Base-by-base conservation (phyloP, 768 basidiomycete genomes). In the Hericium rajendrae region DNA sequence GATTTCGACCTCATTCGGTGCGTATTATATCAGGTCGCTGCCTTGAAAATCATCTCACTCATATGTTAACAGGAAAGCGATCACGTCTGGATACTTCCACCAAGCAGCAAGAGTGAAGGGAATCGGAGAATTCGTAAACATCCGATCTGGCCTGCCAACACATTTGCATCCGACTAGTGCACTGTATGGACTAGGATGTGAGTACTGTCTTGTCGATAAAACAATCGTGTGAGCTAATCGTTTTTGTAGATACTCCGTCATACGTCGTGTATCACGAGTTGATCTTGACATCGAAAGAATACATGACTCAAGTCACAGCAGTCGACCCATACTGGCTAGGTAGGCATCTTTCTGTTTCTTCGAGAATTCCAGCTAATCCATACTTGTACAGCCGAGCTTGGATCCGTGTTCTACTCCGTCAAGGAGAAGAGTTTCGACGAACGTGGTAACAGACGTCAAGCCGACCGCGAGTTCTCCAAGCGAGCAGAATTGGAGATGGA, bases 251-350 rank as follows among this genome's bases (percentile, higher is more conserved):
- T 71, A 95, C 94, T 20, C 95, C 95, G 6, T 88, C 94, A 43
- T 97, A 98, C 70, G 90, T 97, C 51, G 83, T 99, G 38, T 99
- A 98, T 69, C 97, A 99, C 68, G 95, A 97, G 67, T 78, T 95
- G 56, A 94, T 97, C 60, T 74, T 95, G 64, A 95, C 94, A 11
- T 94, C 94, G 37, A 95, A 94, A 67, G 87, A 91, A 71, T 99
- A 99, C 73, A 97, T 97, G 94, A 95, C 94, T 16, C 93, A 94
- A 70, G 97, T 99, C n/a, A 97, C 97, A 2, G 85, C 95, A 0
- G 89, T 98, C 60, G 94, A 98, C 67, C 86, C 97, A 3, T 94
- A 94, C 71, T 99, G 97, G 97, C 80, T 98, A 38, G 94, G 93
- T 91, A 71, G 68, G 3, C 40, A 37, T 37, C 55, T 24, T 54